A percentile compares a stretch with the other conserved stretches of the same genome.
Evolutionary conservation across 2,329 filamentous ascomycete genomes (phyloP).

Genomic region (Tolypocladium nubicola): DNA sequence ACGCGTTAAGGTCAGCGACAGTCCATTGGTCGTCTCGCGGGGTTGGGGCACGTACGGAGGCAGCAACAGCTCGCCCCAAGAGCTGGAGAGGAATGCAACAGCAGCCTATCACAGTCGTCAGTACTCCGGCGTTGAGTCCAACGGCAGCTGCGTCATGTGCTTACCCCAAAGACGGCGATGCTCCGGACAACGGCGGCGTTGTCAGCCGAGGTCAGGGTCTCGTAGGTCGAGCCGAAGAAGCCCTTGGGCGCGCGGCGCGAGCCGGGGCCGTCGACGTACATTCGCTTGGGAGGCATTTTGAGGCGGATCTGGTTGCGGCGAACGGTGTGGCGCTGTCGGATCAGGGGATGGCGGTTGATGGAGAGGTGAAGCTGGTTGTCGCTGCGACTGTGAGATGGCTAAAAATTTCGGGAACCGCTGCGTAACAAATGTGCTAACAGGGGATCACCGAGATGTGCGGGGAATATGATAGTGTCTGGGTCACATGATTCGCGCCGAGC

Average conservation of each 20-base stretch:
- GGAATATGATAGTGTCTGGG: neutral
- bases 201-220: constrained; percentile 53
- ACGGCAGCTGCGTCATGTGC: constrained; percentile 16
- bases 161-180: constrained; percentile 57
- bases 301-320: neutral
- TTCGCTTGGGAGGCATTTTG: constrained; percentile 53
- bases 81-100: constrained; percentile 56
- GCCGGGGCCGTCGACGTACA: constrained; percentile 38
- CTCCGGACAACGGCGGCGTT: constrained; percentile 60
- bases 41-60: constrained; percentile 42
- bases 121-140: neutral
- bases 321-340: neutral
- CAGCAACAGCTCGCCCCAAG: constrained; percentile 56
- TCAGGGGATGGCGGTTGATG: neutral
- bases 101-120: constrained; percentile 6
- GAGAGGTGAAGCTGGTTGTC: neutral
- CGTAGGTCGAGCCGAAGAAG: constrained; percentile 48
- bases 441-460: neutral
- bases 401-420: neutral
- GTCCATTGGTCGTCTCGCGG: neutral
- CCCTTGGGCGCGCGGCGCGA: constrained; percentile 33
- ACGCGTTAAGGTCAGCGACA: neutral
- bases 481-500: neutral
- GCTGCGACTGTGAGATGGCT: neutral
- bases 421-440: neutral